These are phyloP conservation scores for Diaporthe australafricana DNA, from an alignment of 2,329 filamentous ascomycete species.

Conservation along the genomic window DNA sequence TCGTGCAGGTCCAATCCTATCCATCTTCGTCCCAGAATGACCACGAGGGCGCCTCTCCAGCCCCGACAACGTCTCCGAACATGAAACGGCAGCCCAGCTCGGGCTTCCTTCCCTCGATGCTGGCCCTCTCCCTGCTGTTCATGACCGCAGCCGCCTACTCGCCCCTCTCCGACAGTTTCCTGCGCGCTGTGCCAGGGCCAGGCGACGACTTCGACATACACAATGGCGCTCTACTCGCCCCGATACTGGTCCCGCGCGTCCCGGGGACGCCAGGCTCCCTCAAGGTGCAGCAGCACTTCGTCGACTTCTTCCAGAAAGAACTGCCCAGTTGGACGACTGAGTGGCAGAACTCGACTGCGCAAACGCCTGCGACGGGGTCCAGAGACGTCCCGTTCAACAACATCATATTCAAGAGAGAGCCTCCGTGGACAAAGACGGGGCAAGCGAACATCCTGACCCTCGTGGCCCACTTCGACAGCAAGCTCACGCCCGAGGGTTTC, in stretches of 20 bases:
- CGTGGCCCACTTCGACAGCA: slow-evolving; percentile 94
- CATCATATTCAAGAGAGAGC: slow-evolving; percentile 87
- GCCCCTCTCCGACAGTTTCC: slow-evolving; percentile 78
- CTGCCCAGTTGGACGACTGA: slow-evolving; percentile 84
- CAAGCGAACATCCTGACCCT: slow-evolving; percentile 86
- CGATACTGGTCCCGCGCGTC: slow-evolving; percentile 88
- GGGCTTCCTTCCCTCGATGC: slow-evolving; percentile 38
- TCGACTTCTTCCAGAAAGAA: slow-evolving; percentile 79
- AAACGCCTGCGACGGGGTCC: slow-evolving; percentile 80
- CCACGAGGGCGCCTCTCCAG: slow-evolving; percentile 11
- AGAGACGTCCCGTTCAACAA: slow-evolving; percentile 85
- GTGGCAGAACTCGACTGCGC: slow-evolving; percentile 91
- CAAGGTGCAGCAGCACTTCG: slow-evolving; percentile 83
- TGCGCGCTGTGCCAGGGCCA: slow-evolving; percentile 78
- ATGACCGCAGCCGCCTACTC: slow-evolving; percentile 53
- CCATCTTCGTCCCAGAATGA: slow-evolving; percentile 30
- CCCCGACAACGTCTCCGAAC: slow-evolving; percentile 30
- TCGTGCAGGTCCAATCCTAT: background rate
- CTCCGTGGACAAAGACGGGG: slow-evolving; percentile 80
- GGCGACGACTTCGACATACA: slow-evolving; percentile 83
- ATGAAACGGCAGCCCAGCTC: slow-evolving; percentile 34
- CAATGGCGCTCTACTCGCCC: slow-evolving; percentile 80
- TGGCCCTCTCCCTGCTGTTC: slow-evolving; percentile 37
- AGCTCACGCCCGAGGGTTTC: slow-evolving; percentile 84
- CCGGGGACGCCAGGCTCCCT: slow-evolving; percentile 84